These are phyloP conservation scores for Eucalyptus urophylla DNA, from an alignment of 345 rosid species.

Conservation along the genomic window DNA sequence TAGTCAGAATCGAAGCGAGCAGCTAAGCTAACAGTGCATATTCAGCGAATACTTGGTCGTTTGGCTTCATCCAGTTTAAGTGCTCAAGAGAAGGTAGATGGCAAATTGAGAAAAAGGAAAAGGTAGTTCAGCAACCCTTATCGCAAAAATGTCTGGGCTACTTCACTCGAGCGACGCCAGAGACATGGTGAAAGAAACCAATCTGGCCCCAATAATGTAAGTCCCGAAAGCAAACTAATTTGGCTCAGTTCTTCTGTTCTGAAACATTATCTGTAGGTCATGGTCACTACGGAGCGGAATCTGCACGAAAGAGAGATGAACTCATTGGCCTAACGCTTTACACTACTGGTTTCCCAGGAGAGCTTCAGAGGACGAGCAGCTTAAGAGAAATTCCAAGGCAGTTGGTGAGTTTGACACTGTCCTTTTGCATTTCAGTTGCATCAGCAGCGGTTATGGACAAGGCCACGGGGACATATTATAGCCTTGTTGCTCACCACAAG, in stretches of 20 bases:
- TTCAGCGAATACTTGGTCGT: not conserved
- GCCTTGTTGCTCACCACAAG: not conserved
- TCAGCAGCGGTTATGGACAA: not conserved
- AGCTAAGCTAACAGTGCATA: not conserved
- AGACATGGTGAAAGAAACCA: not conserved
- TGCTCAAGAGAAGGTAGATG: not conserved
- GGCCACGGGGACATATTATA: not conserved
- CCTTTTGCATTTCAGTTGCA: not conserved
- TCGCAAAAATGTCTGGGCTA: not conserved
- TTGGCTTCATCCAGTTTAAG: not conserved
- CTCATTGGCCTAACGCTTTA: not conserved
- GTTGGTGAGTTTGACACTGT: not conserved
- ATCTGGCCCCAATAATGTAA: not conserved
- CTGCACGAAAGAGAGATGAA: not conserved
- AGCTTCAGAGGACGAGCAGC: not conserved
- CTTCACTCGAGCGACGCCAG: not conserved
- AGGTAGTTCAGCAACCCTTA: not conserved
- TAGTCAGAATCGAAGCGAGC: not conserved
- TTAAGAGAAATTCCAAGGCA: not conserved
- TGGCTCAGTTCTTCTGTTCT: not conserved
- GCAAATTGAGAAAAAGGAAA: not conserved
- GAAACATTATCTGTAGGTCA: not conserved
- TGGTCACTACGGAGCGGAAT: not conserved
- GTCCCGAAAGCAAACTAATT: not conserved
- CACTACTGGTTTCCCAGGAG: not conserved